A percentile compares a stretch with the other conserved stretches of the same genome.
These are phyloP conservation scores for Dittrichia graveolens DNA, from an alignment of 129 eudicot species.

Conservation along the genomic window DNA sequence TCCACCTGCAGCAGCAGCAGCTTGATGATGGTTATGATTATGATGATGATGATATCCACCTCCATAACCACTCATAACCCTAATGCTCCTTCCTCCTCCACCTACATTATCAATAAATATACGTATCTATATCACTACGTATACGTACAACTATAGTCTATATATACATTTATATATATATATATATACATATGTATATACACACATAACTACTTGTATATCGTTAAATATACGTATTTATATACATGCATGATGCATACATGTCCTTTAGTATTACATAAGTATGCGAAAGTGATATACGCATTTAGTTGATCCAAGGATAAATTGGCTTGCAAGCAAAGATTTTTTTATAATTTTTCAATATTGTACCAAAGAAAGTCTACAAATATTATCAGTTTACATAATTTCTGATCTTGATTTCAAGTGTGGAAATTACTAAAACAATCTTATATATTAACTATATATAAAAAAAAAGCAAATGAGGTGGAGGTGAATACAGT, in stretches of 20 bases:
- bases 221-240: neutral
- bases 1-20: conserved; percentile 40
- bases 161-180: neutral
- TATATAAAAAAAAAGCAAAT: neutral
- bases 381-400: conserved; percentile 5
- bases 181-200: neutral
- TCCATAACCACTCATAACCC: conserved; percentile 57
- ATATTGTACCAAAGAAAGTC: neutral
- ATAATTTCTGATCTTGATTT: neutral
- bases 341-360: neutral
- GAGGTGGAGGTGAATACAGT: conserved; percentile 26
- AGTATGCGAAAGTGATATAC: neutral
- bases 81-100: conserved; percentile 69
- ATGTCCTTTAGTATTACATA: neutral
- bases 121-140: too few relatives aligned
- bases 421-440: neutral
- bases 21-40: conserved; percentile 44
- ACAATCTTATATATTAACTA: neutral
- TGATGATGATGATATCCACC: conserved; percentile 54
- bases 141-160: too few relatives aligned
- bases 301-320: neutral
- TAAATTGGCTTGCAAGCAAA: conserved; percentile 29
- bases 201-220: too few relatives aligned
- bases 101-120: conserved; percentile 30
- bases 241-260: neutral